Base-by-base conservation (phyloP, 2,329 filamentous ascomycete genomes). In the Diplodia intermedia region DNA sequence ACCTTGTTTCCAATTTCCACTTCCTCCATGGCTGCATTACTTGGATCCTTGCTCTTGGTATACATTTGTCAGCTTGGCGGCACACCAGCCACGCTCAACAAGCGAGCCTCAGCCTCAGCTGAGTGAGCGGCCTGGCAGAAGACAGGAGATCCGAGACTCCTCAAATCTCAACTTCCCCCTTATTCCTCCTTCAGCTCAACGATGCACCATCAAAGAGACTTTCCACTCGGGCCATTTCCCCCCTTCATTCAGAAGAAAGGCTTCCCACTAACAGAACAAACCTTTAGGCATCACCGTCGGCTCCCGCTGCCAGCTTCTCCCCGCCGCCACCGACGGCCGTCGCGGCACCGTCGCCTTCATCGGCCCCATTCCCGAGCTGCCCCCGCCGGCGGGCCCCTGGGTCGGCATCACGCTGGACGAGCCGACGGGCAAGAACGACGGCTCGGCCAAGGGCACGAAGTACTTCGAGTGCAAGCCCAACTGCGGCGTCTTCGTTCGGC, bases 341-440 rank as follows among this genome's bases (percentile, higher is more conserved):
- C 86, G 91, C 72, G 92, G 92, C 67, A 85, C 85, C 57, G 84
- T 94, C 73, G 84, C 82, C 79, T 94, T 91, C 77, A 86, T 94
- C 66, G 92, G 92, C 33, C 85, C 89, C 23, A 89, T 94, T 57
- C 85, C 88, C 69, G 90, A 93, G 79, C 93, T 94, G 70, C 89
- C 90, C 4, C 86, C 85, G 63, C 84, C 88, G 80, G 80, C 20
- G 70, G 71, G 66, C 3, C 73, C 80, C 81, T 95, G 92, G 92
- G 83, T 94, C 23, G 92, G 91, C 50, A 82, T 95, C 65, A 77
- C 77, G 29, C 85, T 94, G 65, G 91, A 94, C 76, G 91, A 94
- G 79, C 91, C 92, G 1, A 90, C 90, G 53, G 92, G 91, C 67
- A 92, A 91, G 83, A 95, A 94, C 75, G 91, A 94, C 77, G 92